Base-by-base conservation (phyloP, 2,329 filamentous ascomycete genomes). In the Dactylonectria estremocensis region DNA sequence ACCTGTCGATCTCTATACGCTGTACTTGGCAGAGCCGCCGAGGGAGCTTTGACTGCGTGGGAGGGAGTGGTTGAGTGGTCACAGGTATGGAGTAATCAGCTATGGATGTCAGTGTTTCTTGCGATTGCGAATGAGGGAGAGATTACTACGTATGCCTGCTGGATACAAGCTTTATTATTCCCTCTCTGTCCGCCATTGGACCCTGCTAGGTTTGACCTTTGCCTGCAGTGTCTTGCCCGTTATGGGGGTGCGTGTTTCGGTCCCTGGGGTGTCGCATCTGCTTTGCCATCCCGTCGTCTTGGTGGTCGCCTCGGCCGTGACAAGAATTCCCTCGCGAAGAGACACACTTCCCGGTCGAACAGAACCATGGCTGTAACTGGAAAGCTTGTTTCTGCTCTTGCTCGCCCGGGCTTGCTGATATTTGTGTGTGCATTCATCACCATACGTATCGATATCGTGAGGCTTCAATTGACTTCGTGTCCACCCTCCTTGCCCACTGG, bases 261-360 rank as follows among this genome's bases (percentile, higher is more conserved):
- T 50, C 46, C 56, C 33, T 43, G 37, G 53, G 54, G 61, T 22
- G 20, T 50, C 57, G 16, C 55, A 52, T 61, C 37, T 54, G 50
- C 50, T 61, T 61, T 35, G 61, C 48, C 61, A 62, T 62, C 43
- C 43, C 22, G 33, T 61, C 58, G 24, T 28, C 24, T 28, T 28
- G 33, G 46, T 56, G 52, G 37, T 66, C 46, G 28, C 57, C 54
- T 66, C 46, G 64, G 58, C 53, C 52, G 45, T 65, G 46, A 40
- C 56, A 57, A 61, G 35, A 66, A 66, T 66, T 66, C 64, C 64
- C 64, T 66, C 58, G 64, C 59, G 9, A 40, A 54, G 48, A n/a
- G 8, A 59, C 55, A 33, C 16, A 53, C 55, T 7, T 28, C 40
- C 54, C 53, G 49, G 22, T 20, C 28, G 37, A n/a, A 43, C 40